Percentiles rank a stretch among this genome's conserved stretches.
Conservation (phyloP, 345 rosid species). For the Gossypium rotundifolium region DNA sequence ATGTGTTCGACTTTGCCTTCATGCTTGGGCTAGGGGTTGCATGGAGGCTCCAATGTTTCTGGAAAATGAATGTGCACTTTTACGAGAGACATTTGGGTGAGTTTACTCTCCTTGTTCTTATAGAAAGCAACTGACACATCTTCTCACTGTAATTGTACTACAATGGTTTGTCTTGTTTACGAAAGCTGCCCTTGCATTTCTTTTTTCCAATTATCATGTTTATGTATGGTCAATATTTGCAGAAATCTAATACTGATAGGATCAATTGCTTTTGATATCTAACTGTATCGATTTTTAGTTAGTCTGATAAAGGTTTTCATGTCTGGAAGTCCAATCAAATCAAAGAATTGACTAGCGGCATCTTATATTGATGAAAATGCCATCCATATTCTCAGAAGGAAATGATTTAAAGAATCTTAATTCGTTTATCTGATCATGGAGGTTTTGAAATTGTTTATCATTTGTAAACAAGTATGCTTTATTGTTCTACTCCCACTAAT, state of each 20-base stretch:
- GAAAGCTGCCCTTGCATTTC: not conserved
- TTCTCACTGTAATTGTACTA: not conserved
- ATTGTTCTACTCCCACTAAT: slow-evolving; percentile 5
- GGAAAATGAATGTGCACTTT: slow-evolving; percentile 83
- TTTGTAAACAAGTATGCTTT: not conserved
- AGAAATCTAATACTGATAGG: not conserved
- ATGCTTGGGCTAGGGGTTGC: slow-evolving; percentile 99
- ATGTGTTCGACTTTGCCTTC: slow-evolving; percentile 93
- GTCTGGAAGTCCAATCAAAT: not conserved
- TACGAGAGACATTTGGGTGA: slow-evolving; percentile 88
- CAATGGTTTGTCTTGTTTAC: not conserved
- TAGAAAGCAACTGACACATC: not conserved
- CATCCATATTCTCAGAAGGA: slow-evolving; percentile 1
- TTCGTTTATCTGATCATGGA: not conserved
- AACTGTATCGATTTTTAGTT: not conserved
- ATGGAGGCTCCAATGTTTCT: slow-evolving; percentile 94
- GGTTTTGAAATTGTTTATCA: slow-evolving; percentile 3
- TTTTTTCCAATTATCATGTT: not conserved
- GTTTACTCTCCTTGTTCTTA: slow-evolving; percentile 19
- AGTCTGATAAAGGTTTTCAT: not conserved
- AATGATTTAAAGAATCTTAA: slow-evolving; percentile 3
- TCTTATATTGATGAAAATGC: slow-evolving; percentile 1
- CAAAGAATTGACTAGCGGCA: not conserved
- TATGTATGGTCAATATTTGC: not conserved
- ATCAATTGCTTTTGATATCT: not conserved